Percentiles rank a stretch among this genome's conserved stretches.
These are phyloP conservation scores for Colletotrichum graminicola DNA, from an alignment of 2,329 filamentous ascomycete genomes.

Conservation along the genomic window DNA sequence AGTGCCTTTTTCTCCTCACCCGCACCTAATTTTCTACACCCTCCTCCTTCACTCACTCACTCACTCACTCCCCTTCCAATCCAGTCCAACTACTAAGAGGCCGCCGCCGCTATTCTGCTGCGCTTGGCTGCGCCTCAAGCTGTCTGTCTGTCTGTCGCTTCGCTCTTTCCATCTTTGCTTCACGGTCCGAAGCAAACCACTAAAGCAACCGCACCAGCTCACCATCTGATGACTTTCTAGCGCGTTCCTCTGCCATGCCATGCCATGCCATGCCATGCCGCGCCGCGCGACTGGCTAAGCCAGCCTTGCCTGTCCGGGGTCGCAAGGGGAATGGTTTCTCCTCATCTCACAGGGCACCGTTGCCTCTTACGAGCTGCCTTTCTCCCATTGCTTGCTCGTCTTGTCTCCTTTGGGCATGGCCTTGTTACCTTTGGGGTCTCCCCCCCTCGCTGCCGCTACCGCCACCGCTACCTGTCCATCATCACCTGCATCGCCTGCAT, in stretches of 20 bases:
- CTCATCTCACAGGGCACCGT: slow-evolving; percentile 27
- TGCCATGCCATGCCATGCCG: slow-evolving; percentile 20
- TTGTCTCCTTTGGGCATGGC: slow-evolving; percentile 25
- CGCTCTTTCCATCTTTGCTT: background rate
- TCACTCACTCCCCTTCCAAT: background rate
- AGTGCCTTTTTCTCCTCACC: background rate
- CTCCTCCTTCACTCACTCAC: no score
- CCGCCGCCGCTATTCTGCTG: background rate
- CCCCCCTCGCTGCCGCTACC: background rate
- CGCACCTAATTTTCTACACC: background rate
- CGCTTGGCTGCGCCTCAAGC: slow-evolving; percentile 25
- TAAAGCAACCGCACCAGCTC: slow-evolving; percentile 10
- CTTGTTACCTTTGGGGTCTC: slow-evolving; percentile 12
- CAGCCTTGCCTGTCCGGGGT: slow-evolving; percentile 26
- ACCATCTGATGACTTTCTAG: slow-evolving; percentile 36
- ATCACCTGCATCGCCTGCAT: slow-evolving; percentile 28
- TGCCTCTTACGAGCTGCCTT: slow-evolving; percentile 18
- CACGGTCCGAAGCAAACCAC: background rate
- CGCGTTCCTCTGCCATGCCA: slow-evolving; percentile 35
- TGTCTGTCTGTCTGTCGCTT: background rate
- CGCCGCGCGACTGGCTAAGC: background rate
- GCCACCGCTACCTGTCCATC: slow-evolving; percentile 22
- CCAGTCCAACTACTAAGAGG: slow-evolving; percentile 2
- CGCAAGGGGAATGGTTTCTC: slow-evolving; percentile 9
- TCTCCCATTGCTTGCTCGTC: no score